Evolutionary conservation across 495 filamentous ascomycete species (phyloP).

Genomic region (Halenospora varia): DNA sequence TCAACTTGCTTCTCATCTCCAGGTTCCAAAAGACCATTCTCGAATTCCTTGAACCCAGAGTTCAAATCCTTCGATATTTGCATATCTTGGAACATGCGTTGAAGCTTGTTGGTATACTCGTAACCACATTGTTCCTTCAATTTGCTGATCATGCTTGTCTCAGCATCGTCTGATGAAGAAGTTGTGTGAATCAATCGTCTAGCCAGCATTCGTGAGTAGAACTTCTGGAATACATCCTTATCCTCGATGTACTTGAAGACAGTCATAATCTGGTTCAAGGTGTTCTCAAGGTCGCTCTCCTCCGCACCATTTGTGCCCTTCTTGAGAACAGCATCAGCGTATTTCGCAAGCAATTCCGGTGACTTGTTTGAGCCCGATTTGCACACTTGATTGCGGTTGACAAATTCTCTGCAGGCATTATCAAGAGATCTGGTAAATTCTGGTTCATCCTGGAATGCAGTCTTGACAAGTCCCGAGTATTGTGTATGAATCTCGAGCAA

Average conservation of each 20-base stretch:
- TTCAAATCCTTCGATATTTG: conserved; percentile 98
- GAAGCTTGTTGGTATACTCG: conserved; percentile 98
- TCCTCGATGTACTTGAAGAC: conserved; percentile 99
- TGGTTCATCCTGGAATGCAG: conserved; percentile 90
- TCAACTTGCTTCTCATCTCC: conserved; percentile 59
- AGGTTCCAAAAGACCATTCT: conserved; percentile 49
- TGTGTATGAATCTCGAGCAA: conserved; percentile 90
- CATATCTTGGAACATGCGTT: conserved; percentile 99
- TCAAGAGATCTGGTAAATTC: conserved; percentile 96
- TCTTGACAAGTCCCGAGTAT: conserved; percentile 86
- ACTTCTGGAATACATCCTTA: conserved; percentile 99
- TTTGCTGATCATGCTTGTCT: conserved; percentile 99
- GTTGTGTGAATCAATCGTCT: conserved; percentile 91
- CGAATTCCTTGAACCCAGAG: conserved; percentile 68
- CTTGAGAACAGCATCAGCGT: conserved; percentile 89
- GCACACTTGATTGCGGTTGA: conserved; percentile 95
- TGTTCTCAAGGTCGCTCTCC: conserved; percentile 88
- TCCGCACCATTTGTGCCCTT: conserved; percentile 89
- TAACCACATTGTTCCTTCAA: conserved; percentile 98
- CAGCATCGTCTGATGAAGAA: conserved; percentile 93
- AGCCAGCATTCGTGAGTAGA: conserved; percentile 95
- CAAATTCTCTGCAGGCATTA: conserved; percentile 96
- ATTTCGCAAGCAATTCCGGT: conserved; percentile 90
- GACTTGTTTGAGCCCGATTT: conserved; percentile 87
- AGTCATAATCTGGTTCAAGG: conserved; percentile 95